Conservation (phyloP, 2,329 filamentous ascomycete genomes). For the Geosmithia morbida region DNA sequence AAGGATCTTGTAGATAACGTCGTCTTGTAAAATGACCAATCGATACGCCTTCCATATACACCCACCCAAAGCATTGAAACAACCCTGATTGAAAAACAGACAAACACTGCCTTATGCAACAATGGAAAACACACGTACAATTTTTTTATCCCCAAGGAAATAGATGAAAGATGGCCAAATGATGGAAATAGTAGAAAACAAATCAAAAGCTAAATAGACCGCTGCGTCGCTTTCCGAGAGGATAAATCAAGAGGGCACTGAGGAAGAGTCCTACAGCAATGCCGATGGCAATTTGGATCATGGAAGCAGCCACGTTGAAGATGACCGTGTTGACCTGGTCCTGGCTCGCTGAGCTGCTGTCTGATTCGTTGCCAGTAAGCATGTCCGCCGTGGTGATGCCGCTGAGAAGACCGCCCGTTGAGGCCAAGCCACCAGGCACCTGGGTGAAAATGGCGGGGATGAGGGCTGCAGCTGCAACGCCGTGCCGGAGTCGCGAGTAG, state of each 20-base stretch:
- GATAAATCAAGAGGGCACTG: constrained; percentile 32
- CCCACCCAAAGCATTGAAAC: too few species aligned
- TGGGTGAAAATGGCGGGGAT: constrained; percentile 34
- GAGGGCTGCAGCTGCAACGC: constrained; percentile 31
- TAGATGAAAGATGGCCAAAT: not conserved
- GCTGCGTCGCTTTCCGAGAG: constrained; percentile 32
- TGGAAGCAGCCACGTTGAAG: constrained; percentile 30
- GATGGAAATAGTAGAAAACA: not conserved
- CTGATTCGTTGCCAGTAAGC: constrained; percentile 14
- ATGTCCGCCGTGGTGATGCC: constrained; percentile 27
- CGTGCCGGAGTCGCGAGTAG: constrained; percentile 47
- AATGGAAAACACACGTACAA: too few species aligned
- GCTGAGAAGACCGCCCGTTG: constrained; percentile 29
- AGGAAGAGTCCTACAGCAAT: constrained; percentile 35
- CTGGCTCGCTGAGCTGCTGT: constrained; percentile 2
- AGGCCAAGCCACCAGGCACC: constrained; percentile 31
- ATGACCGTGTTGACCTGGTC: constrained; percentile 20
- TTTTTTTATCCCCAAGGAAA: not conserved
- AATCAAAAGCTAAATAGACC: constrained; percentile 31
- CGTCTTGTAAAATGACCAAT: too few species aligned
- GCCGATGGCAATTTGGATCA: constrained; percentile 38
- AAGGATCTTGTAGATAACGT: too few species aligned
- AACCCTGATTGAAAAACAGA: too few species aligned
- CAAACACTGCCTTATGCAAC: too few species aligned
- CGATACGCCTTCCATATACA: too few species aligned